These are phyloP conservation scores for Phlyctochytrium arcticum DNA, from an alignment of 192 early-diverging fungal species.

Conservation along the genomic window DNA sequence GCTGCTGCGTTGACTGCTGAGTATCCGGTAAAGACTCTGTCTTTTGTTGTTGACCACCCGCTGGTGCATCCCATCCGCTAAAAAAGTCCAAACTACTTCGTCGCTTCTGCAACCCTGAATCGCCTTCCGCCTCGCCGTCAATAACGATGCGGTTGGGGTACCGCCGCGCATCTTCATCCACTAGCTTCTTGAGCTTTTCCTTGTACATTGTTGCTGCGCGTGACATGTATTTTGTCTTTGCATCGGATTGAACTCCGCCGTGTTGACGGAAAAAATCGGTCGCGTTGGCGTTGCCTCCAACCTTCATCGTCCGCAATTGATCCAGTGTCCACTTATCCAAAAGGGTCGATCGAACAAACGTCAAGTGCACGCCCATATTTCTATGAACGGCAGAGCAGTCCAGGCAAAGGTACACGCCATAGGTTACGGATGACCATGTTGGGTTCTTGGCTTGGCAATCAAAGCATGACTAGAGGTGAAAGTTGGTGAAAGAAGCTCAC, in stretches of 20 bases:
- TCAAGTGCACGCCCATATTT: conserved; percentile 96
- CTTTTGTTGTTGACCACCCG: conserved; percentile 6
- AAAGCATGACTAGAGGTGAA: conserved; percentile 71
- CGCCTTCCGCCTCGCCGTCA: conserved; percentile 29
- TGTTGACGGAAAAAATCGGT: conserved; percentile 81
- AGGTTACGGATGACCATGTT: conserved; percentile 91
- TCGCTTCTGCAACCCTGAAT: conserved; percentile 12
- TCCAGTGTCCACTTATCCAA: conserved; percentile 92
- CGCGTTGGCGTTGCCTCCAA: conserved; percentile 82
- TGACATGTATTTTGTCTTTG: conserved; percentile 77
- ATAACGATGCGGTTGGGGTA: conserved; percentile 41
- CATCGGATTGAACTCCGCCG: conserved; percentile 62
- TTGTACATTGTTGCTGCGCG: conserved; percentile 76
- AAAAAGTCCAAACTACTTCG: conserved; percentile 62
- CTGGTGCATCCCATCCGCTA: conserved; percentile 50
- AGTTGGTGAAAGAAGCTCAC: no score
- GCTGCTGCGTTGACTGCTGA: conserved; percentile 10
- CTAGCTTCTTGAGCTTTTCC: conserved; percentile 63
- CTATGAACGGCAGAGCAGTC: conserved; percentile 96
- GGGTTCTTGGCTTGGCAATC: conserved; percentile 95
- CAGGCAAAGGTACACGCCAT: conserved; percentile 91
- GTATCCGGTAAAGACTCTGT: conserved; percentile 30
- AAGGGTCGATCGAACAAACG: conserved; percentile 88
- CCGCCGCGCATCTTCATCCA: conserved; percentile 61
- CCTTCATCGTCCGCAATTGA: conserved; percentile 82